Conservation (phyloP, 2,329 filamentous ascomycete species). For the Cladophialophora yegresii region DNA sequence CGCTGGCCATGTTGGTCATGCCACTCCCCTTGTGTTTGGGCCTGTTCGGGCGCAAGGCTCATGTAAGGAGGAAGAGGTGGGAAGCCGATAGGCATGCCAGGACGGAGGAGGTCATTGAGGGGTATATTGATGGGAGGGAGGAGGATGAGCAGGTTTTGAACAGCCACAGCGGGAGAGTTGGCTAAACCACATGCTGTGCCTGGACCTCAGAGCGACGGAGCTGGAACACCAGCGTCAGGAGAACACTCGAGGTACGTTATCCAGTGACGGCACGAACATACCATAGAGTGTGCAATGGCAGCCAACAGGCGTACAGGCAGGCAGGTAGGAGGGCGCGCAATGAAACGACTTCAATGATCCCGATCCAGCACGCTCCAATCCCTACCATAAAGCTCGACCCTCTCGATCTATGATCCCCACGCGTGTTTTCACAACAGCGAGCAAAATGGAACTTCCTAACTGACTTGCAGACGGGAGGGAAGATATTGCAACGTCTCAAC, state of each 20-base stretch:
- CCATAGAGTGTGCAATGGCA: neutral
- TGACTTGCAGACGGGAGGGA: too few species aligned
- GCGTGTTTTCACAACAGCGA: neutral
- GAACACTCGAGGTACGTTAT: neutral
- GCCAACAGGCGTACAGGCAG: neutral
- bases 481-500: too few species aligned
- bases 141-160: constrained; percentile 2
- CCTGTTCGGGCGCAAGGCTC: constrained; percentile 59
- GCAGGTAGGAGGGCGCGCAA: neutral
- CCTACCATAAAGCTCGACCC: too few species aligned
- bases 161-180: neutral
- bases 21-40: constrained; percentile 71
- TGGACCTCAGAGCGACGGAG: neutral
- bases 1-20: constrained; percentile 64
- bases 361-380: neutral
- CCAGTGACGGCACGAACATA: neutral
- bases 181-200: neutral
- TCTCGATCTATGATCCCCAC: neutral
- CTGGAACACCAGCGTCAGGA: neutral
- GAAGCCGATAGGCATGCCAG: constrained; percentile 44
- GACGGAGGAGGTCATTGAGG: constrained; percentile 11
- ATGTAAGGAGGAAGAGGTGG: constrained; percentile 44
- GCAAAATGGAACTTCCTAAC: too few species aligned
- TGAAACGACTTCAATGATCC: neutral
- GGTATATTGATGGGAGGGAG: constrained; percentile 11